Evolutionary conservation across 768 basidiomycete species (phyloP).

Genomic region (Boletales sp.): DNA sequence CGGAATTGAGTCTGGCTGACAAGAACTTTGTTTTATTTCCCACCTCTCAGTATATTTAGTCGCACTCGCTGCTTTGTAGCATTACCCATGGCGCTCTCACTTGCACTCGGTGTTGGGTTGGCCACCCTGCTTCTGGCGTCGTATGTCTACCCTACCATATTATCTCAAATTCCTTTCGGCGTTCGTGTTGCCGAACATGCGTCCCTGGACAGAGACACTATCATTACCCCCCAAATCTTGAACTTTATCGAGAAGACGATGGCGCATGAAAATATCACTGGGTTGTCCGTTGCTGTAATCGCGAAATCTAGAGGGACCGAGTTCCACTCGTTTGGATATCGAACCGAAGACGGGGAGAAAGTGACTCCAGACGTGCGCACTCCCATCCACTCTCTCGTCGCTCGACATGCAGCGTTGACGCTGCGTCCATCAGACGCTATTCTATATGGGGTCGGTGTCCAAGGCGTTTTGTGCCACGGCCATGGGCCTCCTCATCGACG

Average conservation of each 20-base stretch:
- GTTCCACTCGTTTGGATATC: slow-evolving; percentile 29
- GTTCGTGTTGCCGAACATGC: no score
- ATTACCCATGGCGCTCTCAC: no score
- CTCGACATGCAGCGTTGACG: neutral
- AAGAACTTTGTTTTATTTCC: no score
- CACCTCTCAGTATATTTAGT: no score
- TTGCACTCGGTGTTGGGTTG: neutral
- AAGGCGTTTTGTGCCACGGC: slow-evolving; percentile 37
- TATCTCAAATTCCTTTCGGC: slow-evolving; percentile 1
- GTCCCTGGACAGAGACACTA: neutral
- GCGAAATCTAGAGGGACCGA: slow-evolving; percentile 24
- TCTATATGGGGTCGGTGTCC: slow-evolving; percentile 35
- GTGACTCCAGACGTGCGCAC: slow-evolving; percentile 33
- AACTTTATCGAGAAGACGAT: slow-evolving; percentile 17
- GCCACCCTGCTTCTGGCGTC: slow-evolving; percentile 10
- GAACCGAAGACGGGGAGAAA: slow-evolving; percentile 31
- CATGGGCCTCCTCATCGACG: slow-evolving; percentile 22
- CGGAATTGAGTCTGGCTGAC: no score
- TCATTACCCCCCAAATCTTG: slow-evolving; percentile 19
- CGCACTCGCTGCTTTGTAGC: no score
- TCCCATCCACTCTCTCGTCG: neutral
- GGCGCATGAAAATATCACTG: slow-evolving; percentile 23
- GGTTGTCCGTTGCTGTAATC: slow-evolving; percentile 30
- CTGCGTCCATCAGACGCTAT: slow-evolving; percentile 31
- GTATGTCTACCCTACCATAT: slow-evolving; percentile 4